These are phyloP conservation scores for Cinnamomum micranthum DNA, from an alignment of 164 flowering plant species.

Conservation along the genomic window DNA sequence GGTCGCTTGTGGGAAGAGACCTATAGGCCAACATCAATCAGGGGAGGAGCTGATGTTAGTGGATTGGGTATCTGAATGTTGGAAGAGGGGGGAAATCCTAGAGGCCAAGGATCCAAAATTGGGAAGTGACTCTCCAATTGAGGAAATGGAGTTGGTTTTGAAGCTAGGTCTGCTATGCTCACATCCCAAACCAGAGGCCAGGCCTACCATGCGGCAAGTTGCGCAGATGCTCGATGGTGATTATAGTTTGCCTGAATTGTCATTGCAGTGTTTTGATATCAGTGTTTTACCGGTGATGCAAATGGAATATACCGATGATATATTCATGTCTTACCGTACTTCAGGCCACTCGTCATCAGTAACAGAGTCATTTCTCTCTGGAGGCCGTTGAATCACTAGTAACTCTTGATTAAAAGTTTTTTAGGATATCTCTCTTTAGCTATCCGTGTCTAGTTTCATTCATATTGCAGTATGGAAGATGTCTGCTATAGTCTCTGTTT, in stretches of 20 bases:
- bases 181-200: slow-evolving; percentile 11
- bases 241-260: slow-evolving; percentile 8
- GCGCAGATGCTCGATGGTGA: slow-evolving; percentile 16
- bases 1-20: slow-evolving; percentile 28
- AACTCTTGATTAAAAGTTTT: no score
- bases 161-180: slow-evolving; percentile 27
- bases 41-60: slow-evolving; percentile 8
- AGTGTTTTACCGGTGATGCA: background rate
- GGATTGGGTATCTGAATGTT: slow-evolving; percentile 19
- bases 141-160: slow-evolving; percentile 22
- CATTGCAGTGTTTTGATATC: background rate
- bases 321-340: background rate
- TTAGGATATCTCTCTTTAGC: no score
- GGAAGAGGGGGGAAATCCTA: slow-evolving; percentile 17
- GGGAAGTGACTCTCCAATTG: slow-evolving; percentile 4
- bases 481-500: no score
- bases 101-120: slow-evolving; percentile 19
- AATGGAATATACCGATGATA: background rate
- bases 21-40: slow-evolving; percentile 12
- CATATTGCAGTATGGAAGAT: no score
- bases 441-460: no score
- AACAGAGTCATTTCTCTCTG: background rate
- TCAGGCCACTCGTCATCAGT: background rate
- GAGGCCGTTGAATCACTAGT: background rate
- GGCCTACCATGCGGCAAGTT: slow-evolving; percentile 29